A percentile compares a stretch with the other conserved stretches of the same genome.
These are phyloP conservation scores for Nemania sp. DNA, from an alignment of 2,329 filamentous ascomycete genomes.

Conservation along the genomic window DNA sequence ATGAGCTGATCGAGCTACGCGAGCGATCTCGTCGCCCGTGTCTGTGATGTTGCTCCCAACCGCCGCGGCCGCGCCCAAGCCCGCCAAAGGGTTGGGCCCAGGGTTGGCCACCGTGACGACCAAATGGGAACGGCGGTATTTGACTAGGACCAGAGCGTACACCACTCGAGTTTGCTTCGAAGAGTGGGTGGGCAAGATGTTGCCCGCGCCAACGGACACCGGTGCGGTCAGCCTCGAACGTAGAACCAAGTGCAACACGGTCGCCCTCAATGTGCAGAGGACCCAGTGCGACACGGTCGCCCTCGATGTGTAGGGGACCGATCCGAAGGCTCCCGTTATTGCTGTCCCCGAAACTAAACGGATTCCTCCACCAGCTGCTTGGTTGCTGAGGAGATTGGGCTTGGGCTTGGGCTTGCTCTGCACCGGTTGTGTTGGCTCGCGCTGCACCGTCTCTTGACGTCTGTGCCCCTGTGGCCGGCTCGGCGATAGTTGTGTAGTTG, in stretches of 20 bases:
- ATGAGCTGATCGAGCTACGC: conserved; percentile 31
- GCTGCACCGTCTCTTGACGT: conserved; percentile 9
- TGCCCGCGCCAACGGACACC: conserved; percentile 53
- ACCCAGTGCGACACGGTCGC: conserved; percentile 50
- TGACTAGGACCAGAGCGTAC: conserved; percentile 10
- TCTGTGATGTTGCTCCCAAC: conserved; percentile 4
- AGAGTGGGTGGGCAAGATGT: conserved; percentile 46
- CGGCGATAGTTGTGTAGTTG: conserved; percentile 34
- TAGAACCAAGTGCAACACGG: conserved; percentile 49
- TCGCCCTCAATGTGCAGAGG: conserved; percentile 51
- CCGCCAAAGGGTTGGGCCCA: conserved; percentile 11
- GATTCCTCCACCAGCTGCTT: conserved; percentile 30
- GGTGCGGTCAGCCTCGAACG: conserved; percentile 49
- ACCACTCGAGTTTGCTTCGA: conserved; percentile 35
- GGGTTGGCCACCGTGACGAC: conserved; percentile 1
- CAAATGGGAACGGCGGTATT: conserved; percentile 6
- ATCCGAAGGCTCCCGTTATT: conserved; percentile 41
- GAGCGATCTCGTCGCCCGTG: conserved; percentile 8
- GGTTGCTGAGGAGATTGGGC: conserved; percentile 12
- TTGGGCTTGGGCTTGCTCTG: conserved; percentile 12
- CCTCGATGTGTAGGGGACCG: conserved; percentile 48
- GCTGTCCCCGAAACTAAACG: conserved; percentile 28
- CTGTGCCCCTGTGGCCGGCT: conserved; percentile 18
- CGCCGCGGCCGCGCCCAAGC: conserved; percentile 14
- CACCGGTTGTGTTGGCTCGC: neutral